Evolutionary conservation across 495 filamentous ascomycete species (phyloP).

Genomic region (Tuber melanosporum): DNA sequence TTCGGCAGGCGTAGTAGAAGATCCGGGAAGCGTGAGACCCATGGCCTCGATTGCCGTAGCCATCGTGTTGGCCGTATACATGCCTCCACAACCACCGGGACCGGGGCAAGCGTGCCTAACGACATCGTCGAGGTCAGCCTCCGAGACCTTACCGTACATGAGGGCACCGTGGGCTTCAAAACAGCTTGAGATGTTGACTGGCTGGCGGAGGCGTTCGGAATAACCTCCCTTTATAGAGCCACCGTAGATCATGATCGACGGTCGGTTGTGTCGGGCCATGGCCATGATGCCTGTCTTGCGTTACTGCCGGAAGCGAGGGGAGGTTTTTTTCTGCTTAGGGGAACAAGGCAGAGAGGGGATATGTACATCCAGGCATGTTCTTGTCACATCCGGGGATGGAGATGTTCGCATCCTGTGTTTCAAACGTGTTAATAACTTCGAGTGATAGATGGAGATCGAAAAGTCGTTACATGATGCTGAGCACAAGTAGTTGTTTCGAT

Average conservation of each 20-base stretch:
- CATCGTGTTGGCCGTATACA: constrained; percentile 98
- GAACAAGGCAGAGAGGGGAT: constrained; percentile 15
- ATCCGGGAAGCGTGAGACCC: constrained; percentile 84
- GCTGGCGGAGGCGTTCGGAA: constrained; percentile 65
- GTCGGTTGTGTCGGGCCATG: constrained; percentile 85
- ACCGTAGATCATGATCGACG: constrained; percentile 78
- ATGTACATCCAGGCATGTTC: constrained; percentile 79
- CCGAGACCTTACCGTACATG: constrained; percentile 59
- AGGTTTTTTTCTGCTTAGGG: neutral
- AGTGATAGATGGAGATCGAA: constrained; percentile 36
- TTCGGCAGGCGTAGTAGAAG: constrained; percentile 78
- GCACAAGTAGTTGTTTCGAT: constrained; percentile 63
- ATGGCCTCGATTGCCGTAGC: constrained; percentile 92
- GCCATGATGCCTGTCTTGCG: constrained; percentile 53
- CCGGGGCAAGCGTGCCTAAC: constrained; percentile 82
- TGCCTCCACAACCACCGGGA: constrained; percentile 91
- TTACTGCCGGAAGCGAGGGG: constrained; percentile 10
- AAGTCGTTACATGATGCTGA: constrained; percentile 43
- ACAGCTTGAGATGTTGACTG: constrained; percentile 83
- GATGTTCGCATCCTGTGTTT: constrained; percentile 79
- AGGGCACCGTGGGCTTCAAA: constrained; percentile 90
- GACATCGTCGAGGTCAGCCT: constrained; percentile 79
- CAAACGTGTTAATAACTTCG: constrained; percentile 24
- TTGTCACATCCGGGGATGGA: constrained; percentile 96
- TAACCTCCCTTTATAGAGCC: constrained; percentile 85